phyloP scores from a whole-genome alignment of 2,329 filamentous ascomycete genomes.

The Paraphoma chrysanthemicola region DNA sequence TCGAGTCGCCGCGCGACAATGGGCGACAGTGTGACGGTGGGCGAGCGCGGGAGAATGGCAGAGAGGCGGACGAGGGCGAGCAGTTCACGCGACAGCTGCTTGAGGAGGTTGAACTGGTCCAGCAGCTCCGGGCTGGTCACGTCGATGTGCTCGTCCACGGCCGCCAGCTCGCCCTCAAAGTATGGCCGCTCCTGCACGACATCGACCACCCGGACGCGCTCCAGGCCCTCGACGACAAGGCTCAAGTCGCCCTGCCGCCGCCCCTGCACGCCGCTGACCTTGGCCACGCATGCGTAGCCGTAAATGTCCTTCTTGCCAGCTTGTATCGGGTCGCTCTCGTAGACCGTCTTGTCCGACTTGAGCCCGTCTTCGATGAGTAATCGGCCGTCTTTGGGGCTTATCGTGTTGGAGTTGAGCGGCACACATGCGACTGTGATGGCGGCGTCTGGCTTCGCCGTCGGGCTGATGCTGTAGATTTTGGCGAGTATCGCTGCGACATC shows the following conservation, averaged over 20 bases:
- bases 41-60: slow-evolving; percentile 77
- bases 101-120: slow-evolving; percentile 79
- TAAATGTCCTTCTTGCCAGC: slow-evolving; percentile 71
- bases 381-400: slow-evolving; percentile 74
- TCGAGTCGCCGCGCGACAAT: slow-evolving; percentile 87
- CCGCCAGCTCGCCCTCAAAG: slow-evolving; percentile 80
- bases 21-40: slow-evolving; percentile 74
- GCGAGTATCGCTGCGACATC: slow-evolving; percentile 90
- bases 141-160: slow-evolving; percentile 69
- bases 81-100: slow-evolving; percentile 84
- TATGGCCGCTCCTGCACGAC: slow-evolving; percentile 80
- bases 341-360: slow-evolving; percentile 44
- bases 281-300: slow-evolving; percentile 75
- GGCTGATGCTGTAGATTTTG: slow-evolving; percentile 78
- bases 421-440: slow-evolving; percentile 86
- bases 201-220: slow-evolving; percentile 77
- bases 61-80: slow-evolving; percentile 84
- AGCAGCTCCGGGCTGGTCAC: slow-evolving; percentile 61
- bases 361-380: slow-evolving; percentile 72
- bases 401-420: slow-evolving; percentile 77
- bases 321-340: slow-evolving; percentile 60
- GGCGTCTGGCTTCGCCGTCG: slow-evolving; percentile 68
- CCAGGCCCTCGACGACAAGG: slow-evolving; percentile 84
- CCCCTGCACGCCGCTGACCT: slow-evolving; percentile 58
- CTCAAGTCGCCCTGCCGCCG: slow-evolving; percentile 68